These are phyloP conservation scores for Turritis glabra DNA, from an alignment of 345 rosid species.

Conservation along the genomic window DNA sequence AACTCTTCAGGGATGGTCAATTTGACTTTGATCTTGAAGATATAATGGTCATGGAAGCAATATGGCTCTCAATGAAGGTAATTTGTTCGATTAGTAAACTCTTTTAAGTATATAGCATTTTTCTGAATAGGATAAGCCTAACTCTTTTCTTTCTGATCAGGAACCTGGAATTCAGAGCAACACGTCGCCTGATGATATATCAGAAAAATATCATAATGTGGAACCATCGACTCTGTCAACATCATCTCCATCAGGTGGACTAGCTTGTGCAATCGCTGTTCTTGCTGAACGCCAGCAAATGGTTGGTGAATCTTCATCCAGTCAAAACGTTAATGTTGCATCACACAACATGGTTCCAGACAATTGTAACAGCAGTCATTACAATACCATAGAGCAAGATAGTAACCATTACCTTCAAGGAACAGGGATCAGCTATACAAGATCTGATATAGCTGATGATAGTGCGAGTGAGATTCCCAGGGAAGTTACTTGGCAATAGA, in stretches of 20 bases:
- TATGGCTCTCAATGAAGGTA: constrained; percentile 94
- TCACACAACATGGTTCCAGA: constrained; percentile 5
- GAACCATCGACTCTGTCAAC: constrained; percentile 63
- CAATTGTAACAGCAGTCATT: constrained; percentile 39
- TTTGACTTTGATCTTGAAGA: constrained; percentile 89
- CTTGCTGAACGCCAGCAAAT: constrained; percentile 77
- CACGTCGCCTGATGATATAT: constrained; percentile 37
- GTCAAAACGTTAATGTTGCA: constrained; percentile 18
- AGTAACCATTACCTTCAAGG: constrained; percentile 46
- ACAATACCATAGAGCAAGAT: constrained; percentile 41
- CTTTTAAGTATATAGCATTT: neutral
- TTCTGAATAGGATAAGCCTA: neutral
- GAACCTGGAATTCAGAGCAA: constrained; percentile 55
- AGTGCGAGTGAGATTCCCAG: constrained; percentile 13
- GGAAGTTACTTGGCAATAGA: constrained; percentile 20
- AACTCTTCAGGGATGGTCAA: constrained; percentile 63
- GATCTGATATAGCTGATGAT: constrained; percentile 58
- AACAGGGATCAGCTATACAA: constrained; percentile 63
- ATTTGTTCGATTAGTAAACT: neutral
- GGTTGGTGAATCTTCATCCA: constrained; percentile 55
- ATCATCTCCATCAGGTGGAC: constrained; percentile 64
- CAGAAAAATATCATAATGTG: constrained; percentile 32
- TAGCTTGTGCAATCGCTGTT: constrained; percentile 83
- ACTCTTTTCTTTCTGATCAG: constrained; percentile 35
- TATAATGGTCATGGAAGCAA: constrained; percentile 92